Base-by-base conservation (phyloP, 2,329 filamentous ascomycete genomes). In the Neofusicoccum sp. region DNA sequence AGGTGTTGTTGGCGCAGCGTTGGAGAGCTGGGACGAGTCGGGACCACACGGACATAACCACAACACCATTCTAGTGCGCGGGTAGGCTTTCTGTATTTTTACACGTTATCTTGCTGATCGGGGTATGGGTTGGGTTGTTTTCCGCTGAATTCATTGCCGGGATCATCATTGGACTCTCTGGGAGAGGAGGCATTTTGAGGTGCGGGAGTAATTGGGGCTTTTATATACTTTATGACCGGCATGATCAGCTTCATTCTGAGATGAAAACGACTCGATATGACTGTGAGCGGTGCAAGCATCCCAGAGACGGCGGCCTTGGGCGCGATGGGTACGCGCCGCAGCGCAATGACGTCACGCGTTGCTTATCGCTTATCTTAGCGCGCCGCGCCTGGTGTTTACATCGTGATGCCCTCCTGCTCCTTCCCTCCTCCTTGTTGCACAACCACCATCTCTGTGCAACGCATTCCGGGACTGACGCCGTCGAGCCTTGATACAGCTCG, bases 81-180 rank as follows among this genome's bases (percentile, higher is more conserved):
- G 54, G 54, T 58, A 58, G 54, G 54, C 41, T 45, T 58, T 58
- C 11, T 58, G 54, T 58, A 58, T 31, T 58, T 58, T 34, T 58
- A 58, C 43, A 45, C 28, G 28, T 45, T 58, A 45, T 58, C 41
- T 58, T 16, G 54, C n/a, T 45, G n/a, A 4, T n/a, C 36, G 11
- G 39, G 54, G 12, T 28, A 8, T 31, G 41, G n/a, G 3, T 45
- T 6, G 41, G 54, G 31, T 9, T 58, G 29, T 34, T 58, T 29
- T 33, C 12, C 4, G 41, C 41, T 58, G 54, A 41, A 28, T 45
- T 58, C 41, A 44, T 45, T 44, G 43, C 29, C 31, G 6, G 33
- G 39, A 36, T 14, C n/a, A 12, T 14, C 45, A 45, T 34, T 47
- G 54, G 54, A 41, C 9, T 45, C 31, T 34, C 31, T 58, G 29